Percentiles rank a stretch among this genome's conserved stretches.
phyloP scores from a whole-genome alignment of 208 protist species.

The Willaertia magna region DNA sequence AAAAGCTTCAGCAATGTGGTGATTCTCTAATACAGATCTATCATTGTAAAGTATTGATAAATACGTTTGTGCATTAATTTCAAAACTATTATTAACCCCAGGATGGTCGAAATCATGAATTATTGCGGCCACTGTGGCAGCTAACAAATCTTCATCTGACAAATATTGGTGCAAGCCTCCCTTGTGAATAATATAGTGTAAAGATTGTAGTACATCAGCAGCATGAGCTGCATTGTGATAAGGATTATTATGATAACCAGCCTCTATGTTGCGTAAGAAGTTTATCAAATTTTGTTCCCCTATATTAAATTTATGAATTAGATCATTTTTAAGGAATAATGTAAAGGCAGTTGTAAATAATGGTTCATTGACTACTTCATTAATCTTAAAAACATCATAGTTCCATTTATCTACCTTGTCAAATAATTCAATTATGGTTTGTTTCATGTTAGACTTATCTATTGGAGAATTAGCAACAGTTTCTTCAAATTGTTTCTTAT shows the following conservation, averaged over 20 bases:
- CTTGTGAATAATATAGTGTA: conserved; percentile 34
- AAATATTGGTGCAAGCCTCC: conserved; percentile 32
- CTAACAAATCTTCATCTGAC: conserved; percentile 62
- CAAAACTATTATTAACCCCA: conserved; percentile 63
- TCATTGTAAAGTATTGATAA: conserved; percentile 83
- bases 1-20: conserved; percentile 73
- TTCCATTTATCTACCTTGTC: conserved; percentile 65
- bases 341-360: conserved; percentile 67
- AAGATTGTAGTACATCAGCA: conserved; percentile 46
- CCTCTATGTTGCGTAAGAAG: conserved; percentile 45
- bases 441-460: conserved; percentile 1
- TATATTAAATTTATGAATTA: conserved; percentile 61
- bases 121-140: conserved; percentile 65
- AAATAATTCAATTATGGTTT: conserved; percentile 27
- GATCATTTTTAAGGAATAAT: conserved; percentile 63
- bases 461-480: not conserved
- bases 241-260: conserved; percentile 47
- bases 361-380: conserved; percentile 63
- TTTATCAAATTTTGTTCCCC: conserved; percentile 54
- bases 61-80: conserved; percentile 47
- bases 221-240: conserved; percentile 58
- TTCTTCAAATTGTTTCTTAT: not conserved
- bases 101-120: conserved; percentile 91
- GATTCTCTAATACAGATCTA: conserved; percentile 81
- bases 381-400: conserved; percentile 64